Evolutionary conservation across 305 asterid species (phyloP), one percentile per base, ranked within the genome.

Genomic region (Rubia tinctorum): DNA sequence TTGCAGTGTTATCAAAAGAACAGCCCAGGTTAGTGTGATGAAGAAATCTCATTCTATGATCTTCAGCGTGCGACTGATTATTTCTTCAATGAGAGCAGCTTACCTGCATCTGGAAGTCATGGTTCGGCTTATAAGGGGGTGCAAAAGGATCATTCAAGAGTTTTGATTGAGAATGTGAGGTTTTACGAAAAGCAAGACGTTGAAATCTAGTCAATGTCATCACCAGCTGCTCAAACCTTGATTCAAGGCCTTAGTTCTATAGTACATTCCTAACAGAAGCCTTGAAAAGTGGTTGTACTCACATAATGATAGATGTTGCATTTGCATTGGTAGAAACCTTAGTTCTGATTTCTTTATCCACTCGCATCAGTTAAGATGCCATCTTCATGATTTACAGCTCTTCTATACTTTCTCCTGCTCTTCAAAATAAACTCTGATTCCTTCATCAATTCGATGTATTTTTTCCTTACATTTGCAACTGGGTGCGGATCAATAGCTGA

Each of bases 401-500:
- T 68, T 47, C 70, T 76, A 8, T 75, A 77, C 59, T 60, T 17
- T 84, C 91, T 90, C 76, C 80, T 81, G 51, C 67, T 78, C 80
- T 78, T 88, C 82, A 88, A 62, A 61, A 91, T 84, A 64, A 55
- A 34, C 34, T 49, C 83, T 0, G 97, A 93, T 67, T 91, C 95
- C 83, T 81, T 86, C 88, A 93, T 81, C 84, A 93, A 79, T 40
- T 63, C 77, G 47, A 88, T 87, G 66, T 86, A 93, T 77, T 87
- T 86, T 61, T 74, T 88, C 85, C 97, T 85, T 72, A 88, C 89
- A 23, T 73, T 76, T 43, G 97, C 95, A 68, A 93, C 80, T 0
- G 98, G 96, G 77, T 93, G 98, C 1, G 79, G 81, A 61, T 86
- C 90, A 11, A 87, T 82, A 45, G 93, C 84, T 45, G 69, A 45